Evolutionary conservation across 148 eudicot species (phyloP).

Genomic region (Silene latifolia): DNA sequence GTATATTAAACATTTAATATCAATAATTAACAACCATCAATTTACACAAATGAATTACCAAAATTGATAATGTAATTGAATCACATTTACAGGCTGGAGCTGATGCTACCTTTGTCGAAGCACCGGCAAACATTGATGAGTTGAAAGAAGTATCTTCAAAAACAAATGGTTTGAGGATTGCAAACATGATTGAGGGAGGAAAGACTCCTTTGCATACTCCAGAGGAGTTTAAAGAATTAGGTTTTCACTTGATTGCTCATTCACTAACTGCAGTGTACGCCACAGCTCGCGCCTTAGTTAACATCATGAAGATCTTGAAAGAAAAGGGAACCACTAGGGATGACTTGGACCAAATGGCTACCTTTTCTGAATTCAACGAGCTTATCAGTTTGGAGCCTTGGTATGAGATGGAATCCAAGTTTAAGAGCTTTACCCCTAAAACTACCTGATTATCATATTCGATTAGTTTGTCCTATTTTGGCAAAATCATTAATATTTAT

Average conservation of each 20-base stretch:
- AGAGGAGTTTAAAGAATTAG: not conserved
- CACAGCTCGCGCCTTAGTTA: slow-evolving; percentile 10
- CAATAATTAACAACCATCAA: too few species aligned
- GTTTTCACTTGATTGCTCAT: slow-evolving; percentile 5
- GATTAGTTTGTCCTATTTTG: not conserved
- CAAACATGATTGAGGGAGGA: too few species aligned
- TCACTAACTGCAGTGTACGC: slow-evolving; percentile 6
- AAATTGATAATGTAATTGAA: too few species aligned
- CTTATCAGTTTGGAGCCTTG: slow-evolving; percentile 5
- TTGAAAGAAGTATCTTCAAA: too few species aligned
- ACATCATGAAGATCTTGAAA: slow-evolving; percentile 12
- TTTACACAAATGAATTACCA: too few species aligned
- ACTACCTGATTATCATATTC: not conserved
- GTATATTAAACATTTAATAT: too few species aligned
- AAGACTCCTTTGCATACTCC: too few species aligned
- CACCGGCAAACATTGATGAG: too few species aligned
- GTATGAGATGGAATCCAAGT: slow-evolving; percentile 11
- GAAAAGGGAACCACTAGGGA: slow-evolving; percentile 9
- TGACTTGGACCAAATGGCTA: slow-evolving; percentile 14
- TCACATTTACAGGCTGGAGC: too few species aligned
- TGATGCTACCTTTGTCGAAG: too few species aligned
- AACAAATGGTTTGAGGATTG: too few species aligned
- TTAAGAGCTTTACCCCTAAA: slow-evolving; percentile 6
- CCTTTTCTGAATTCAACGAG: slow-evolving; percentile 9
- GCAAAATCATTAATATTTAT: not conserved